Conservation (phyloP, 257 asterid genomes). For the Solanum chaucha region DNA sequence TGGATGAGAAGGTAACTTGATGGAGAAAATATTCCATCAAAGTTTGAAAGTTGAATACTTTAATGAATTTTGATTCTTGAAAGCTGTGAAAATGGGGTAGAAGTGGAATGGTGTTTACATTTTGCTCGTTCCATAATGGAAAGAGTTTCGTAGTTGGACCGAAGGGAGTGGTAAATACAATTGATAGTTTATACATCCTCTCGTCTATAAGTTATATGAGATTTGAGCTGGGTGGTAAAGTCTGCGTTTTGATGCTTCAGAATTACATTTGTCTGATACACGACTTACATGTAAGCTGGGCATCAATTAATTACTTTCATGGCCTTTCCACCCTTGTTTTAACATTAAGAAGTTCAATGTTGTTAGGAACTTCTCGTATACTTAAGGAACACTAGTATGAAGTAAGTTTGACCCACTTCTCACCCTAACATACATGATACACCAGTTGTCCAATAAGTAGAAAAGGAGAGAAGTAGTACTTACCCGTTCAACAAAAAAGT, state of each 20-base stretch:
- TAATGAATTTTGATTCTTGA: background rate
- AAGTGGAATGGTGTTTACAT: background rate
- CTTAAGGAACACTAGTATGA: background rate
- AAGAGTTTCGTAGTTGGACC: background rate
- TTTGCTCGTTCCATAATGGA: background rate
- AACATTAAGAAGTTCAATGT: background rate
- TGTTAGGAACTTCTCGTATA: background rate
- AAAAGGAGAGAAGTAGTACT: background rate
- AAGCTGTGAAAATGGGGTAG: background rate
- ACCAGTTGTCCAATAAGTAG: background rate
- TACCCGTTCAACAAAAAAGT: background rate
- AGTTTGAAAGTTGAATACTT: background rate
- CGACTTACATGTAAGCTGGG: background rate
- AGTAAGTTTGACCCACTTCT: background rate
- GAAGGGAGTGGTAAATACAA: background rate
- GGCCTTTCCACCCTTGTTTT: background rate
- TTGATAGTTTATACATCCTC: background rate
- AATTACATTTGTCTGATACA: background rate
- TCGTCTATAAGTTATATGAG: background rate
- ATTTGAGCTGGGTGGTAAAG: background rate
- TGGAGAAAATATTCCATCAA: background rate
- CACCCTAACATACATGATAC: background rate
- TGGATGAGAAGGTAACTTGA: background rate
- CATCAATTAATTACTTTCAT: background rate
- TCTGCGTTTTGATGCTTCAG: background rate